phyloP scores from a whole-genome alignment of 2,329 filamentous ascomycete species.

The Fusarium subtropicale region DNA sequence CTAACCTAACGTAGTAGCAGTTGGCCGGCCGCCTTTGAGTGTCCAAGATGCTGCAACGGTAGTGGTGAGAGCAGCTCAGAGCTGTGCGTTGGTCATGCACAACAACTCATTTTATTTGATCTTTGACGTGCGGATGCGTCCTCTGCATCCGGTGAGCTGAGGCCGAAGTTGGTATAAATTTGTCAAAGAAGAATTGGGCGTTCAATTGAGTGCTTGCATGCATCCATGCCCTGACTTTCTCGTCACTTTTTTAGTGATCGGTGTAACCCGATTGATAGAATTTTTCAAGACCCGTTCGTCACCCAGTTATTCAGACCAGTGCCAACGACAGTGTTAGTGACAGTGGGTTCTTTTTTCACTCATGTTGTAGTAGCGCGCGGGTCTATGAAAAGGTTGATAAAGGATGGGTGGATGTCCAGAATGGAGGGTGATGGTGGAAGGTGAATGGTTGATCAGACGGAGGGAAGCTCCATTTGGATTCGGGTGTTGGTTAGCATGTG shows the following conservation, averaged over 20 bases:
- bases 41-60: conserved; percentile 1
- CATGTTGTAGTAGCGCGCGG: conserved; percentile 39
- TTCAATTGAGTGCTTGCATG: conserved; percentile 41
- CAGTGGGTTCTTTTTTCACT: background rate
- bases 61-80: background rate
- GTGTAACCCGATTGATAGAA: conserved; percentile 32
- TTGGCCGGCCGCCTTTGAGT: background rate
- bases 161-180: conserved; percentile 9
- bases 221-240: conserved; percentile 10
- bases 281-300: conserved; percentile 21
- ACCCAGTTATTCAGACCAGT: conserved; percentile 8
- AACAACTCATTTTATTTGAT: conserved; percentile 40
- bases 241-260: conserved; percentile 23
- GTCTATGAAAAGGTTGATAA: conserved; percentile 27
- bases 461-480: conserved; percentile 15
- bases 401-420: conserved; percentile 27
- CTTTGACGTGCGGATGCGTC: conserved; percentile 9
- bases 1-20: background rate
- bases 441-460: conserved; percentile 27
- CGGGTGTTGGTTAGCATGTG: conserved; percentile 7
- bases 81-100: conserved; percentile 31
- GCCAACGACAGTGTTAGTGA: background rate
- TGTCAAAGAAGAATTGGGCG: conserved; percentile 35
- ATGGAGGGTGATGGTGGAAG: conserved; percentile 33
- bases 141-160: conserved; percentile 34